Evolutionary conservation across 257 asterid species (phyloP).

Genomic region (Parsonsia alboflavescens): DNA sequence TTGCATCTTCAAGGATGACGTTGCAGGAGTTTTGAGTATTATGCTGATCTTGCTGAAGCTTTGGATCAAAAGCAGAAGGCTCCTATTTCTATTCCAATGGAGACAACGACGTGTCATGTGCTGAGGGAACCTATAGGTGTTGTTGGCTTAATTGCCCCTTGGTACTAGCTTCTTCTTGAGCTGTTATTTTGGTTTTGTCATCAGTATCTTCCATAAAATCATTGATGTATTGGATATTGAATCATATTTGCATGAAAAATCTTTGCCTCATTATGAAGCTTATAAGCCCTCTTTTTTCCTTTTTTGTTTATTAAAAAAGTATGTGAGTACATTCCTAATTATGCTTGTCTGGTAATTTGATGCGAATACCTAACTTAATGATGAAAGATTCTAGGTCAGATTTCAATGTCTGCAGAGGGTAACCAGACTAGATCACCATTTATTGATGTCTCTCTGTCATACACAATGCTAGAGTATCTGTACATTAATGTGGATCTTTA

Average conservation of each 20-base stretch:
- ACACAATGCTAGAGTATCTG: neutral
- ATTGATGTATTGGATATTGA: neutral
- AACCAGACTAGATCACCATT: neutral
- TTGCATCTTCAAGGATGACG: constrained; percentile 67
- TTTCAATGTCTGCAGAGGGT: too few species aligned
- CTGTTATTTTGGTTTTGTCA: neutral
- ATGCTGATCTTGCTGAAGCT: constrained; percentile 89
- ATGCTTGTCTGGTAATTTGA: neutral
- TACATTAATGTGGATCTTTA: neutral
- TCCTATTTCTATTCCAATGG: constrained; percentile 75
- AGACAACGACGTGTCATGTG: constrained; percentile 66
- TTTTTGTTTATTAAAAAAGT: neutral
- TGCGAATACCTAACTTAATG: neutral
- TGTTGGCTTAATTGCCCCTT: constrained; percentile 93
- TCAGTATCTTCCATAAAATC: neutral
- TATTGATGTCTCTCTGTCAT: neutral
- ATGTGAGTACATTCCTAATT: neutral
- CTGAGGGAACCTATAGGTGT: constrained; percentile 87
- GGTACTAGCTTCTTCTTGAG: constrained; percentile 39
- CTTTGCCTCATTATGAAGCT: neutral
- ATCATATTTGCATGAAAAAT: neutral
- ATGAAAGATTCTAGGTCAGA: too few species aligned
- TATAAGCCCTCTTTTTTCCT: neutral
- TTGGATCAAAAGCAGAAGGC: constrained; percentile 68
- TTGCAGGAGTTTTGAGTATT: constrained; percentile 82